Evolutionary conservation across 257 asterid species (phyloP).

Genomic region (Sherardia arvensis): DNA sequence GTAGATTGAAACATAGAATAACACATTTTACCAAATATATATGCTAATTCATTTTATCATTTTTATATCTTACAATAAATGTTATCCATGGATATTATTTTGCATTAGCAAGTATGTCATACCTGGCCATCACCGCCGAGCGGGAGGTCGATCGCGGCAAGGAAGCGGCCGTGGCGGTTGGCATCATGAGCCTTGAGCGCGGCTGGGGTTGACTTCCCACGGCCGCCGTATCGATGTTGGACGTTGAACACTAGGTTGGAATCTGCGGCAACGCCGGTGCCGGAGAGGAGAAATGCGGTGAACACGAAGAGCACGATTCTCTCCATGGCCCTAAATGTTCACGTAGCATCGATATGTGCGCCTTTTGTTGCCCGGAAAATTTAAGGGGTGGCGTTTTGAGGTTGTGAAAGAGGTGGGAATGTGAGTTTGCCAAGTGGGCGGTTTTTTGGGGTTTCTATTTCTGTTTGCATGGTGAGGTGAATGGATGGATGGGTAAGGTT

Average conservation of each 20-base stretch:
- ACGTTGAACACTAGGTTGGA: slow-evolving; percentile 18
- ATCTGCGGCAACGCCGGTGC: not conserved
- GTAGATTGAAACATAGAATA: too few species aligned
- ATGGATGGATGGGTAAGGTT: not conserved
- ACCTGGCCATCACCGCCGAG: slow-evolving; percentile 18
- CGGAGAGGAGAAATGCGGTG: not conserved
- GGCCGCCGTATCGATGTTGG: slow-evolving; percentile 19
- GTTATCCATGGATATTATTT: too few species aligned
- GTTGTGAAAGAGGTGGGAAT: not conserved
- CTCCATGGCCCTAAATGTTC: slow-evolving; percentile 5
- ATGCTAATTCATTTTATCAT: too few species aligned
- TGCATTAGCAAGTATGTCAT: too few species aligned
- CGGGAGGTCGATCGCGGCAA: slow-evolving; percentile 12
- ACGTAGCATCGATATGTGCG: not conserved
- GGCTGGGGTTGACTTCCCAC: slow-evolving; percentile 4
- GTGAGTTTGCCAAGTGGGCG: not conserved
- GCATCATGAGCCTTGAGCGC: slow-evolving; percentile 14
- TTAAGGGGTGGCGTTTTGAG: not conserved
- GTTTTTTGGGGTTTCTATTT: not conserved
- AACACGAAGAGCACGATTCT: slow-evolving; percentile 7
- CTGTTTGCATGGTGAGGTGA: not conserved
- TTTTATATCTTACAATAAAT: too few species aligned
- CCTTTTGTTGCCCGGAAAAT: not conserved
- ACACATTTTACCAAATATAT: too few species aligned
- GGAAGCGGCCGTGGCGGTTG: slow-evolving; percentile 13